A percentile compares a stretch with the other conserved stretches of the same genome.
phyloP scores from a whole-genome alignment of 345 rosid species.

The Clarkia xantiana region DNA sequence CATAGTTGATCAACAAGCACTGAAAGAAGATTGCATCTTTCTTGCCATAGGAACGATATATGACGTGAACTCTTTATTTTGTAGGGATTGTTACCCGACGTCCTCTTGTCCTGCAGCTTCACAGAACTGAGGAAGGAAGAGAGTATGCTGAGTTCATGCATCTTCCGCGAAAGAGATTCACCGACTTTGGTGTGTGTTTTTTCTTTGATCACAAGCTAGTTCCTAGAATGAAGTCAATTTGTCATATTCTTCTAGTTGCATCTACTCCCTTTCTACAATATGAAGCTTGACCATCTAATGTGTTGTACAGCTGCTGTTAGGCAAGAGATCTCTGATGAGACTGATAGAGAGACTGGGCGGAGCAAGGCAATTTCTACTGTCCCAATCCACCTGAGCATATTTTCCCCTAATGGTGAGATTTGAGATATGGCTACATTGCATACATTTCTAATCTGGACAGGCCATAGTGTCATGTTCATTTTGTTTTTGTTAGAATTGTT shows the following conservation, averaged over 20 bases:
- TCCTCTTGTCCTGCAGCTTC: conserved; percentile 95
- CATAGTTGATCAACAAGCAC: background rate
- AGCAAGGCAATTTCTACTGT: conserved; percentile 70
- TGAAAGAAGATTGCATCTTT: no score
- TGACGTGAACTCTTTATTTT: conserved; percentile 13
- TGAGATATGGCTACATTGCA: background rate
- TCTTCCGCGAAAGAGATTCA: conserved; percentile 69
- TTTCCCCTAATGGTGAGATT: conserved; percentile 80
- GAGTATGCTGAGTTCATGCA: conserved; percentile 98
- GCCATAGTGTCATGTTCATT: no score
- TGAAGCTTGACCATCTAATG: conserved; percentile 1
- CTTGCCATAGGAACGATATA: conserved; percentile 1
- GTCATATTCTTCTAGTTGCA: background rate
- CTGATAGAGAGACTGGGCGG: conserved; percentile 90
- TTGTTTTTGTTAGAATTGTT: no score
- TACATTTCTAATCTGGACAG: background rate
- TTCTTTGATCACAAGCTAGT: background rate
- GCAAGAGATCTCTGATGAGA: conserved; percentile 83
- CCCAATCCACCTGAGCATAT: conserved; percentile 91
- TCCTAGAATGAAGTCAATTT: background rate
- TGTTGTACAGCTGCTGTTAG: conserved; percentile 65
- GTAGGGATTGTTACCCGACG: conserved; percentile 95
- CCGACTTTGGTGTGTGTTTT: conserved; percentile 58
- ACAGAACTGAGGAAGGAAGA: conserved; percentile 72
- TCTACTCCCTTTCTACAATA: background rate